Base-by-base conservation (phyloP, 352 stramenopile genomes). In the Globisporangium irregulare region DNA sequence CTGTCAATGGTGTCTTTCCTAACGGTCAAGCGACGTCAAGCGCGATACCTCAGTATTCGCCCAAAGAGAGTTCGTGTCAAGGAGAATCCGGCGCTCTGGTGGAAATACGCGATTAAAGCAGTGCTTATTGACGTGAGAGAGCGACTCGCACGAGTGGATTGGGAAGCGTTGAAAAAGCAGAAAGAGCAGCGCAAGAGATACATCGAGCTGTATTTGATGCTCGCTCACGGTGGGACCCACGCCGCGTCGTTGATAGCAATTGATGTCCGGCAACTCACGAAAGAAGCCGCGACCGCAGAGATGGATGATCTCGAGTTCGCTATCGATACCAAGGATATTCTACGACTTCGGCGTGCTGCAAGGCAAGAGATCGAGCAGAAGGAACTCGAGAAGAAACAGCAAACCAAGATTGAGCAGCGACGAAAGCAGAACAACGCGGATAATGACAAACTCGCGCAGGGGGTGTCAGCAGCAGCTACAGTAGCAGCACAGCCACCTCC, bases 1-100 rank as follows among this genome's bases (percentile, higher is more conserved):
- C 70, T 95, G 14, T 89, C 83, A 12, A 77, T 94, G 24, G 72
- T 88, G 34, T 95, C 87, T 1, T 93, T 93, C 58, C 48, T 94
- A 24, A 82, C 76, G 7, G 71, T 82, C 1, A 88, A 90, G 64
- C 81, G 78, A 43, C 76, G 82, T 18, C 84, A 93, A 62, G 74
- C 77, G 36, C 71, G 80, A 22, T 94, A 93, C 58, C 66, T 80
- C 1, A 70, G 78, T 29, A 59, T 94, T 54, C 80, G 86, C n/a
- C 86, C 88, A 4, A 76, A 75, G 22, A 65, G 70, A 24, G 58
- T 79, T 36, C 67, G 65, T 24, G 82, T 93, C 0, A 72, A 67
- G 29, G 74, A 86, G 5, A 74, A 91, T 43, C 79, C 86, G 4
- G 74, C 70, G 29, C 69, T 68, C 6, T 95, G 88, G 88, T 95